Conservation (phyloP, 805 yeast genomes). For the Saturnispora silvae region DNA sequence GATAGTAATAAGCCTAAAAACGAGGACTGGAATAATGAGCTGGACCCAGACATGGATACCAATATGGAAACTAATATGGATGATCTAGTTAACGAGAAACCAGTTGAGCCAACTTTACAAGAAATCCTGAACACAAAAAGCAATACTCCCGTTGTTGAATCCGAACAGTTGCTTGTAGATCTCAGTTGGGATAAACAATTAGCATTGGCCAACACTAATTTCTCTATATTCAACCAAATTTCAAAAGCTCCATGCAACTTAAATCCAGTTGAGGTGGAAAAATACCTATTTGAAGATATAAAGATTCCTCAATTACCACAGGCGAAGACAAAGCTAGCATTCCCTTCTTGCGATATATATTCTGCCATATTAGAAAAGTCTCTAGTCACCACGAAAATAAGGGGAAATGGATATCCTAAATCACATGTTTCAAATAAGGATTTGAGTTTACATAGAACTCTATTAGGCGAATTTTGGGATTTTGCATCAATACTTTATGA, state of each 20-base stretch:
- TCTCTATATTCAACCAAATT: conserved; percentile 28
- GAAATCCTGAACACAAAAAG: conserved; percentile 34
- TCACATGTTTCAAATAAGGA: no score
- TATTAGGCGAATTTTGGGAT: no score
- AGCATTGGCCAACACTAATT: conserved; percentile 37
- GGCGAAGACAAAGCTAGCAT: neutral
- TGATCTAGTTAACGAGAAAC: no score
- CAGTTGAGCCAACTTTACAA: conserved; percentile 51
- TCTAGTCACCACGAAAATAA: no score
- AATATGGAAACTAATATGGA: no score
- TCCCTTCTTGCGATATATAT: neutral
- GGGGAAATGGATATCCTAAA: no score
- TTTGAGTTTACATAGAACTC: no score
- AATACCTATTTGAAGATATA: conserved; percentile 9
- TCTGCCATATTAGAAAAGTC: neutral
- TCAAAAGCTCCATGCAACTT: conserved; percentile 11
- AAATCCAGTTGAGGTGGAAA: conserved; percentile 7
- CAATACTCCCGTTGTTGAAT: conserved; percentile 23
- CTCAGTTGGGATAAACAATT: conserved; percentile 59
- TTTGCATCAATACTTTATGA: conserved; percentile 10
- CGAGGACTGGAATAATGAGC: no score
- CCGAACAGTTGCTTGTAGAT: conserved; percentile 28
- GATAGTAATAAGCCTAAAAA: no score
- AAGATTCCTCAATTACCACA: no score
- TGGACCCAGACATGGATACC: no score